Base-by-base conservation (phyloP, 371 early-diverging fungal genomes). In the Dichotomocladium elegans region DNA sequence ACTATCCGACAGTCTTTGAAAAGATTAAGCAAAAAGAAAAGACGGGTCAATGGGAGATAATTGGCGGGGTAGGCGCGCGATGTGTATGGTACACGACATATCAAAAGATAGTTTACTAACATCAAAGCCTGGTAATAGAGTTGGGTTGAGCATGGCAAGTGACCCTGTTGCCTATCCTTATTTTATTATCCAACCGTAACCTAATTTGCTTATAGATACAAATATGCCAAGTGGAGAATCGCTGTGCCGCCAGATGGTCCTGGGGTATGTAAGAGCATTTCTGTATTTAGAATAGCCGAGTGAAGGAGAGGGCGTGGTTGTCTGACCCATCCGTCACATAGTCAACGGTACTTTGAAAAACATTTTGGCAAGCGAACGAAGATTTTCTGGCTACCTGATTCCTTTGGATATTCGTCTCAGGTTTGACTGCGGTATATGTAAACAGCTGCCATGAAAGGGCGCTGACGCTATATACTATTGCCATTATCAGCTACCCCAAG, bases 301-400 rank as follows among this genome's bases (percentile, higher is more conserved):
- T 14, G 22, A 28, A 48, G 21, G 15, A 43, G 31, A 1, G 19
- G 22, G 26, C 6, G 12, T 25, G 30, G 42, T 22, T 7, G 2
- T 25, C 41, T 27, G n/a, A n/a, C n/a, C n/a, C n/a, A n/a, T n/a
- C n/a, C n/a, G 17, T 41, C 14, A 27, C 30, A 14, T 29, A 77
- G 91, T 0, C 95, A 96, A 68, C 78, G 90, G 4, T 97, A 77
- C 64, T 93, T 87, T 64, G 84, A 93, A 52, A 73, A 89, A 55
- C 72, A 89, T 53, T 96, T 98, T 82, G 93, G 91, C 14, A 74
- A 82, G 33, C 71, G 87, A 30, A 82, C 85, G 57, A 74, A 77
- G 21, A 85, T 96, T 7, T 97, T 96, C 54, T 97, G 97, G 97
- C 81, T 98, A 28, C 98, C 98, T 3, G 97, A 95, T 66, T 91